Base-by-base conservation (phyloP, 306 rosid genomes). In the Glycine latifolia region DNA sequence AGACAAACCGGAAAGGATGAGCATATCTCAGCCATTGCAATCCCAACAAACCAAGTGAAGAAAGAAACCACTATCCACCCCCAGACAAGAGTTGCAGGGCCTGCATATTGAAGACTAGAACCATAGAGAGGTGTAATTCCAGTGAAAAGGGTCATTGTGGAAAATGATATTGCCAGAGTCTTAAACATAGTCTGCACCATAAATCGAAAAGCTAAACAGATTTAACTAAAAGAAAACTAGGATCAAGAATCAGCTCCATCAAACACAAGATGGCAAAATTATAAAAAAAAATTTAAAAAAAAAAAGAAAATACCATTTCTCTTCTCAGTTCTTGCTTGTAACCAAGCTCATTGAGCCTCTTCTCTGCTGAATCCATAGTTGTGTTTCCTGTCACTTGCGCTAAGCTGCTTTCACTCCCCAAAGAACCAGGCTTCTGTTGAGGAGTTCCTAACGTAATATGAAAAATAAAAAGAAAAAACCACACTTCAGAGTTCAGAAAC, bases 81-180 rank as follows among this genome's bases (percentile, higher is more conserved):
- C 98, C 98, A 94, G 1, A 94, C 95, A 74, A 94, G 95, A 79
- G 87, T 60, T 76, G 98, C 97, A 68, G 98, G 98, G 44, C 98
- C 98, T 53, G 89, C 93, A 83, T 94, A 94, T 13, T 67, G 88
- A 73, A 94, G 92, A 77, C 97, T 94, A 26, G 95, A 87, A 66
- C 97, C 98, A 85, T 88, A 94, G 26, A 94, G 85, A 39, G 98
- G 98, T 68, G 98, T 94, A n/a, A 94, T 94, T 81, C 98, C 98
- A n/a, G 95, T 91, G 90, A 94, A 94, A 71, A 94, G 92, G 10
- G 95, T 89, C 97, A 94, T 91, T 4, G 95, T 90, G 39, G 98
- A 94, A 76, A 94, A 94, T 46, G 95, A 88, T 82, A 94, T 91
- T n/a, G 98, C 97, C 53, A 94, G 90, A 46, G 98, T 91, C 79